Percentiles rank a stretch among this genome's conserved stretches.
These are phyloP conservation scores for Termitomyces sp. DNA, from an alignment of 768 basidiomycete species.

Conservation along the genomic window DNA sequence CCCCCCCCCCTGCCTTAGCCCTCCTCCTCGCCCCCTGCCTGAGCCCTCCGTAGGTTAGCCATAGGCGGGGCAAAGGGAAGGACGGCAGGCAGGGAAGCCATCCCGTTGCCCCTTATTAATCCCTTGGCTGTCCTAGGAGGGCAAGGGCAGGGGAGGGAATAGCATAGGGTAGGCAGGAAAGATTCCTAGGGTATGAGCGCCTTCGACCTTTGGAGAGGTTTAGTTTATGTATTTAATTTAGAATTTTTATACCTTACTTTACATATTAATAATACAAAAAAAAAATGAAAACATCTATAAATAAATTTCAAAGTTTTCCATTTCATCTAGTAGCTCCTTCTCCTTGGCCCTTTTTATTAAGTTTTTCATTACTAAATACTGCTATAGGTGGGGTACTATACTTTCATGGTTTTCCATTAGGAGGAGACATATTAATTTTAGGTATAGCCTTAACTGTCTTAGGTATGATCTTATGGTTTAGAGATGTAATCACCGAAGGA, in stretches of 20 bases:
- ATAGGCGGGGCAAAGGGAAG: too few relatives aligned
- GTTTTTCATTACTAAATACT: constrained; percentile 2
- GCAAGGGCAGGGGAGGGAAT: too few relatives aligned
- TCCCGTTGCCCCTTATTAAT: too few relatives aligned
- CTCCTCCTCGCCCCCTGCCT: too few relatives aligned
- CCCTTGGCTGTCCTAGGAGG: too few relatives aligned
- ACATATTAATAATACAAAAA: neutral
- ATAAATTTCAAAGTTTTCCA: constrained; percentile 4
- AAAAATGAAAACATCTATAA: constrained; percentile 5
- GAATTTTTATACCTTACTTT: neutral
- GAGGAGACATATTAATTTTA: neutral
- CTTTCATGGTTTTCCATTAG: neutral
- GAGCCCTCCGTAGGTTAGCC: too few relatives aligned
- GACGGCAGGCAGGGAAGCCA: too few relatives aligned
- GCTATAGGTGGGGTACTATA: constrained; percentile 1
- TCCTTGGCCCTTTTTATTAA: constrained; percentile 4
- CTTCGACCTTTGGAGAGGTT: too few relatives aligned
- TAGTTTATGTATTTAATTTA: neutral
- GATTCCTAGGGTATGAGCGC: too few relatives aligned
- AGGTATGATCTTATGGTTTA: constrained; percentile 3
- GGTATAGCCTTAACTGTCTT: constrained; percentile 1
- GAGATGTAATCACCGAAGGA: constrained; percentile 1
- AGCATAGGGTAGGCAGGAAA: too few relatives aligned
- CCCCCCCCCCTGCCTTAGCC: too few relatives aligned
- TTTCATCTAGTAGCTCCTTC: constrained; percentile 4